Base-by-base conservation (phyloP, 208 protist genomes). In the Crithidia bombi region DNA sequence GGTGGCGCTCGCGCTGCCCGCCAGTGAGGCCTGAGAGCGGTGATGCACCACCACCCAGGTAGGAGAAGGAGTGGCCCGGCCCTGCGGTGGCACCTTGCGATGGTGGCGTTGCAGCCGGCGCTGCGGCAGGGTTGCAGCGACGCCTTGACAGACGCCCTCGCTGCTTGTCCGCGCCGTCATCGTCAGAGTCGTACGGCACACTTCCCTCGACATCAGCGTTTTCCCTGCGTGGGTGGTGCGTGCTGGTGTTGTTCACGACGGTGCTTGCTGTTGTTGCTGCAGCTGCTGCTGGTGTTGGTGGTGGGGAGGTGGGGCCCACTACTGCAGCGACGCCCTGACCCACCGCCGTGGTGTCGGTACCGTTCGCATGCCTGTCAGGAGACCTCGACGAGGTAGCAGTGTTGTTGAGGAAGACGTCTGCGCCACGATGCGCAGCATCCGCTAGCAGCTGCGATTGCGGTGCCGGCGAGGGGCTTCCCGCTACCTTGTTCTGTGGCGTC, bases 61-160 rank as follows among this genome's bases (percentile, higher is more conserved):
- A n/a, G n/a, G 43, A 7, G 32, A 52, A 52, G 47, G 6, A 25
- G 38, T 43, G n/a, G n/a, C n/a, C n/a, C n/a, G n/a, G n/a, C n/a
- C n/a, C n/a, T n/a, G n/a, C n/a, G n/a, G n/a, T n/a, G n/a, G n/a
- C n/a, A n/a, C n/a, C n/a, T n/a, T n/a, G n/a, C n/a, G n/a, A n/a
- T n/a, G n/a, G n/a, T n/a, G 5, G 5, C 21, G 15, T 54, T 5
- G 49, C 3, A 12, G 28, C 36, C 23, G 62, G 33, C 15, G 28
- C 62, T 23, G 50, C 50, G 33, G 33, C 63, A 50, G 36, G 50
- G 63, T 19, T 51, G 36, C 63, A 41, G 11, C 28, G 65, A 26
- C 65, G 52, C 17, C 33, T 25, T 39, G 38, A 14, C 38, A 50
- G 30, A 32, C 52, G 65, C 52, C 39, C 33, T 19, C 38, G 39